Conservation (phyloP, 306 rosid genomes). For the Myrica gale region DNA sequence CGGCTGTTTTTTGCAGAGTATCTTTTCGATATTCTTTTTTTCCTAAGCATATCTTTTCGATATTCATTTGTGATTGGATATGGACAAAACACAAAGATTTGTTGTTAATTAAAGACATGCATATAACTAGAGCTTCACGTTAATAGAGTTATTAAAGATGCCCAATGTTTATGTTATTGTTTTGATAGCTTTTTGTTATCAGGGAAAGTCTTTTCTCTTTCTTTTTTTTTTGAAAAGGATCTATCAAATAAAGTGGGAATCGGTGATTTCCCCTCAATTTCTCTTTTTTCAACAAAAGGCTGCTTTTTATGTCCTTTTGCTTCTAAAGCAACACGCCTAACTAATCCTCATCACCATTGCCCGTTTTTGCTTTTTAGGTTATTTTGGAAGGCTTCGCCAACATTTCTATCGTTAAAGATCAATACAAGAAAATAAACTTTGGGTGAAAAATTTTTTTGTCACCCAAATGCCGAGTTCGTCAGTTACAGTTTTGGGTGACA, state of each 20-base stretch:
- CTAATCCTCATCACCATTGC: slow-evolving; percentile 5
- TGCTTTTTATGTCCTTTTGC: slow-evolving; percentile 5
- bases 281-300: slow-evolving; percentile 9
- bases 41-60: no score
- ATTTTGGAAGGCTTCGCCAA: not conserved
- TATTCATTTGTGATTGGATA: not conserved
- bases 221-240: slow-evolving; percentile 14
- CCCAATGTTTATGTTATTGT: not conserved
- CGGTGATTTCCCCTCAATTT: not conserved
- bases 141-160: not conserved
- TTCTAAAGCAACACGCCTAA: slow-evolving; percentile 13
- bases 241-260: slow-evolving; percentile 3
- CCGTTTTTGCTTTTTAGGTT: not conserved
- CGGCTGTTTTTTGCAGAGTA: not conserved
- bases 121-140: not conserved
- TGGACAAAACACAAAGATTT: not conserved
- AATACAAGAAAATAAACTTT: no score
- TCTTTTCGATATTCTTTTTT: not conserved
- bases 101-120: no score
- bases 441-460: no score
- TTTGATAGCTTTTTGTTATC: not conserved
- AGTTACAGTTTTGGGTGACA: no score
- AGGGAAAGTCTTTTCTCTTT: not conserved
- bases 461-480: no score
- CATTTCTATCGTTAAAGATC: not conserved